A percentile compares a stretch with the other conserved stretches of the same genome.
phyloP scores from a whole-genome alignment of 352 stramenopile species.

The Ochromonadaceae sp. region DNA sequence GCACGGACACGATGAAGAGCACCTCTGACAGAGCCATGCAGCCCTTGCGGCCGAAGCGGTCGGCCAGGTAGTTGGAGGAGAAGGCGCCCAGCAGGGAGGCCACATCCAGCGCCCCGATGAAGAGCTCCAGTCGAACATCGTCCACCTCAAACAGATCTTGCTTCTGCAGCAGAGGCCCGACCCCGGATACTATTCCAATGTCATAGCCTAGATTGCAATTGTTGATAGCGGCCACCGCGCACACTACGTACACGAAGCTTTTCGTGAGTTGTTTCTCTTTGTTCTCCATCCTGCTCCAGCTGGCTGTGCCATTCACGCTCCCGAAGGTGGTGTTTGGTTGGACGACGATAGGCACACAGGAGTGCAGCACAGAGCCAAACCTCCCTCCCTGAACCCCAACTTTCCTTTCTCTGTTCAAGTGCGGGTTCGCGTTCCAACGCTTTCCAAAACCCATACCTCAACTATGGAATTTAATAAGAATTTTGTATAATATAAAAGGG shows the following conservation, averaged over 20 bases:
- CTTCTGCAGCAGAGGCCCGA: conserved; percentile 18
- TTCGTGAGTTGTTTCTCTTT: no score
- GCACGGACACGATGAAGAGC: background rate
- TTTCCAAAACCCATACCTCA: no score
- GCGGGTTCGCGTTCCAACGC: no score
- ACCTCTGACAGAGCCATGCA: conserved; percentile 19
- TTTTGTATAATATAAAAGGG: no score
- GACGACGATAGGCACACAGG: background rate
- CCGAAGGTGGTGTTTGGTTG: background rate
- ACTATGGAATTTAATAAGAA: no score
- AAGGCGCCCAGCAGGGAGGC: conserved; percentile 37
- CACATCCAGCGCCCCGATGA: conserved; percentile 40
- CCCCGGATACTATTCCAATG: conserved; percentile 36
- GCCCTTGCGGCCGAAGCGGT: conserved; percentile 35
- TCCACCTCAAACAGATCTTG: conserved; percentile 33
- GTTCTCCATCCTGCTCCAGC: no score
- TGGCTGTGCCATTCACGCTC: background rate
- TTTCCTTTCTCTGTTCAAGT: no score
- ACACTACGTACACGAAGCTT: conserved; percentile 11
- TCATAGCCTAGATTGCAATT: conserved; percentile 45
- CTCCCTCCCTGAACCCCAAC: no score
- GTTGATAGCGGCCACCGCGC: conserved; percentile 13
- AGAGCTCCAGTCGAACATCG: conserved; percentile 38
- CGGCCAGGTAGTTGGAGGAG: conserved; percentile 32
- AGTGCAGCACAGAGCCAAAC: no score